Evolutionary conservation across 2,329 filamentous ascomycete genomes (phyloP).

Genomic region (Ceratocystiopsis sp.): DNA sequence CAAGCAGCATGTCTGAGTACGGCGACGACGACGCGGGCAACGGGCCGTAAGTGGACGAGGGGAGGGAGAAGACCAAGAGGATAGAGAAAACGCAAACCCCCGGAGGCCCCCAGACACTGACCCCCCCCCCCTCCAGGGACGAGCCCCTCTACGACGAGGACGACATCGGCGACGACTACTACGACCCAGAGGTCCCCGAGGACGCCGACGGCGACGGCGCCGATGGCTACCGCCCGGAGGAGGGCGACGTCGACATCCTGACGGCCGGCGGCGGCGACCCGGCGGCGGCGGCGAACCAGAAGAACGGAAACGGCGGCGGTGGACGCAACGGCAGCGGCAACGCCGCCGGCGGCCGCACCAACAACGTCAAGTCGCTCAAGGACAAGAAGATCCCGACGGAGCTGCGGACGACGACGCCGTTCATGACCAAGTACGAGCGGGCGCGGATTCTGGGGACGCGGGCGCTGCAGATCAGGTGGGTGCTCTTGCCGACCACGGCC

Average conservation of each 20-base stretch:
- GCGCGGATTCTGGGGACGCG: constrained; percentile 86
- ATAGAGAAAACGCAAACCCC: too few species aligned
- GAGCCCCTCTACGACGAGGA: constrained; percentile 59
- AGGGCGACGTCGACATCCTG: constrained; percentile 37
- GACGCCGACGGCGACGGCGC: constrained; percentile 37
- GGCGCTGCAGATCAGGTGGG: constrained; percentile 86
- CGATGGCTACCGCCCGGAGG: constrained; percentile 33
- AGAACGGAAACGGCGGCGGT: constrained; percentile 26
- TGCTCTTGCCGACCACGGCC: background rate
- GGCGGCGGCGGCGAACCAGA: constrained; percentile 36
- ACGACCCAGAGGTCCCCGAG: constrained; percentile 36
- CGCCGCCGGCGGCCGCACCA: constrained; percentile 22
- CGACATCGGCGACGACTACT: constrained; percentile 37
- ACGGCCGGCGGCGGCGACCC: constrained; percentile 44
- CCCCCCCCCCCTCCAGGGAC: constrained; percentile 27
- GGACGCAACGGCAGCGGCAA: constrained; percentile 14
- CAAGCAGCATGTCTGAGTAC: constrained; percentile 50
- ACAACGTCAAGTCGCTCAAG: constrained; percentile 37
- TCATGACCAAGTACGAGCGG: constrained; percentile 98
- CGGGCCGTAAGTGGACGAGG: constrained; percentile 30
- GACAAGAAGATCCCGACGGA: constrained; percentile 85
- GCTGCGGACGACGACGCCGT: constrained; percentile 81
- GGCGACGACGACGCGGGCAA: constrained; percentile 43
- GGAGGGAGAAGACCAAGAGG: background rate
- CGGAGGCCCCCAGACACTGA: background rate